Base-by-base conservation (phyloP, 805 yeast genomes). In the Nakazawaea anatomiae region DNA sequence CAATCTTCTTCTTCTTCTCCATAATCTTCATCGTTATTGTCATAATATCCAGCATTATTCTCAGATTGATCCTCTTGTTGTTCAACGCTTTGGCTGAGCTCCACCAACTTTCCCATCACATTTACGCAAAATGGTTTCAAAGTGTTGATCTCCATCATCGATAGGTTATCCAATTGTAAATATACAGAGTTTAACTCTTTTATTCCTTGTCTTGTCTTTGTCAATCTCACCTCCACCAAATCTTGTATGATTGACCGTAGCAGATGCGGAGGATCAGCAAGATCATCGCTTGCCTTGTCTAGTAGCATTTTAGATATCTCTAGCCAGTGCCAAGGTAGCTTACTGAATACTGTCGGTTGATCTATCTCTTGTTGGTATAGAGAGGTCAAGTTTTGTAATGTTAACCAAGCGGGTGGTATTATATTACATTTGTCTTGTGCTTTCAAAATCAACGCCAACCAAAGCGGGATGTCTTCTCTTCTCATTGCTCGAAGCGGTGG, bases 301-400 rank as follows among this genome's bases (percentile, higher is more conserved):
- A 92, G 72, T 45, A 92, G 68, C 10, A 85, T 74, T 57, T 85
- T 87, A 4, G 92, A 79, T 1, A 86, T 62, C 47, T 92, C 96
- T 27, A 90, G 71, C 99, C 99, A 94, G 62, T 85, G 80, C 82
- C 85, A 84, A 0, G 98, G 98, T 46, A 92, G 67, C 6, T 73
- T 68, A 50, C 89, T 77, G 61, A 92, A 92, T 53, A 77, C 70
- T 35, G 75, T 75, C 1, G 80, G 74, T 50, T 76, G 63, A 5
- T 72, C 70, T 35, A 80, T 69, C 61, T 92, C 98, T 54, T 78
- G 83, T 25, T 85, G 88, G 57, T 86, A 80, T 42, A 76, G 72
- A 5, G 71, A 73, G 49, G 77, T 77, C 51, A 92, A 65, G 46
- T 71, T 72, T 18, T 71, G 70, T 44, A 78, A 66, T 8, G 75